These are phyloP conservation scores for Biscutella laevigata DNA, from an alignment of 441 rosid species.

Conservation along the genomic window DNA sequence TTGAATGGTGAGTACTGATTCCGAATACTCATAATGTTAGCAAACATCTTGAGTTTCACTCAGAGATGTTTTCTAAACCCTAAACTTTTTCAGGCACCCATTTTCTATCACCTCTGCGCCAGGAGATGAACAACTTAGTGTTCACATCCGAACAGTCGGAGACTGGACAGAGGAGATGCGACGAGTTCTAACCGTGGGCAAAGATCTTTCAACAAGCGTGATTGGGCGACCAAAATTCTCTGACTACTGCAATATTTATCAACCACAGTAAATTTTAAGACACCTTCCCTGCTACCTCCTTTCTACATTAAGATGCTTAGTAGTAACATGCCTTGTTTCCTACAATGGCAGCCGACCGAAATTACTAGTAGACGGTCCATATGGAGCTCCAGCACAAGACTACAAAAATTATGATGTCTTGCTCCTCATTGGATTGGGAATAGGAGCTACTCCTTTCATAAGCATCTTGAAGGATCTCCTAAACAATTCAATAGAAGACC, in stretches of 20 bases:
- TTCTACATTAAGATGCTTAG: neutral
- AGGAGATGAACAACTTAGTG: slow-evolving; percentile 75
- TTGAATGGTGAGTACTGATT: slow-evolving; percentile 35
- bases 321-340: slow-evolving; percentile 17
- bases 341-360: slow-evolving; percentile 57
- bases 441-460: slow-evolving; percentile 97
- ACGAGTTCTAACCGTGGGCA: slow-evolving; percentile 54
- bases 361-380: slow-evolving; percentile 85
- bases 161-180: slow-evolving; percentile 99
- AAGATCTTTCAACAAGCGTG: slow-evolving; percentile 36
- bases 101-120: slow-evolving; percentile 98
- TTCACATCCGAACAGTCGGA: slow-evolving; percentile 83
- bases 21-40: neutral
- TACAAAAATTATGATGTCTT: slow-evolving; percentile 74
- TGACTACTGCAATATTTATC: slow-evolving; percentile 31
- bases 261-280: slow-evolving; percentile 36
- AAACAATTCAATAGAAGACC: slow-evolving; percentile 78
- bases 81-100: slow-evolving; percentile 70
- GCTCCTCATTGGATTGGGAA: slow-evolving; percentile 83
- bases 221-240: slow-evolving; percentile 58
- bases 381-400: slow-evolving; percentile 97
- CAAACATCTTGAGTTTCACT: slow-evolving; percentile 6
- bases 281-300: slow-evolving; percentile 9
- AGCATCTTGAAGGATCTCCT: slow-evolving; percentile 90
- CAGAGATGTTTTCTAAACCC: neutral